Evolutionary conservation across 208 protist genomes (phyloP).

Genomic region (Leishmania braziliensis): DNA sequence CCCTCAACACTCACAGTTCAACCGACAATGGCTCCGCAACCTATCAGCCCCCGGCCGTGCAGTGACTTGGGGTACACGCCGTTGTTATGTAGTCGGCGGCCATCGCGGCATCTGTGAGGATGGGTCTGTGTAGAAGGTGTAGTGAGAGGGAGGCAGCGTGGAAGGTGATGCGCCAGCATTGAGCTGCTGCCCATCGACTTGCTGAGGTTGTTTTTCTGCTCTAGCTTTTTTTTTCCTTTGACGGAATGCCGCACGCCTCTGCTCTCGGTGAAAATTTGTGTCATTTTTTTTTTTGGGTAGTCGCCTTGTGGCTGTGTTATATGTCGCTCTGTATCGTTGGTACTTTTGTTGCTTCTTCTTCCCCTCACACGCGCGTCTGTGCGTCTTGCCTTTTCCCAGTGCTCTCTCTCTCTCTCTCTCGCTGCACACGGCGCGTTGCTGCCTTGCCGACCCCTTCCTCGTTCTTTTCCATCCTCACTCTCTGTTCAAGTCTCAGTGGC

Average conservation of each 20-base stretch:
- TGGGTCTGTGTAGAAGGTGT: not conserved
- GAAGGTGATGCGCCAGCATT: not conserved
- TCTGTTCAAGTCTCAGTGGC: not conserved
- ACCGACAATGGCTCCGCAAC: not conserved
- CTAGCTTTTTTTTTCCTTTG: not conserved
- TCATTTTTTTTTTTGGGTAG: not conserved
- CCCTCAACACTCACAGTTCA: not conserved
- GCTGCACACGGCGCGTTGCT: not conserved
- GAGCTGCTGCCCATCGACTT: not conserved
- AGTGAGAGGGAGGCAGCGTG: not conserved
- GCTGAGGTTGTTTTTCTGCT: not conserved
- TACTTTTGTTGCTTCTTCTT: slow-evolving; percentile 4
- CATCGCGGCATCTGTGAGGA: not conserved
- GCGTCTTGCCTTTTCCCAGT: not conserved
- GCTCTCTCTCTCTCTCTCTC: slow-evolving; percentile 1
- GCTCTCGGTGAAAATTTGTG: not conserved
- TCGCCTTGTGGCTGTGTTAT: not conserved
- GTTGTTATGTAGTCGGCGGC: not conserved
- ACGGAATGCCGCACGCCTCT: not conserved
- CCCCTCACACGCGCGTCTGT: not conserved
- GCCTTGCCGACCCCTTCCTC: not conserved
- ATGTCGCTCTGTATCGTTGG: not conserved
- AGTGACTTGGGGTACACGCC: not conserved
- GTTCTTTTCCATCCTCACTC: not conserved
- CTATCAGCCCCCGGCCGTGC: slow-evolving; percentile 28